These are phyloP conservation scores for Gossypium schwendimanii DNA, from an alignment of 441 rosid genomes.

Conservation along the genomic window DNA sequence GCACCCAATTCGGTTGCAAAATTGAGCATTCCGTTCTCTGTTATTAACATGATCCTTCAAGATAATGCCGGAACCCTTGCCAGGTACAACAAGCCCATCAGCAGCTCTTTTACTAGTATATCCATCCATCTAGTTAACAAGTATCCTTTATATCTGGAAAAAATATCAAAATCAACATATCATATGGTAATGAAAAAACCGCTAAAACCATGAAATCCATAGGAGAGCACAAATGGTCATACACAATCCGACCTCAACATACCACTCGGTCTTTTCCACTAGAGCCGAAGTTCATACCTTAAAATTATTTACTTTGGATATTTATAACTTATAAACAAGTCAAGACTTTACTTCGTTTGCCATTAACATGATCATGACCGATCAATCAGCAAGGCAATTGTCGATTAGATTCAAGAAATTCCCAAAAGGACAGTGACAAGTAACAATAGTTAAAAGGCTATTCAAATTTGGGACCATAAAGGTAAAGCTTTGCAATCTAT, in stretches of 20 bases:
- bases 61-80: slow-evolving; percentile 49
- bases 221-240: background rate
- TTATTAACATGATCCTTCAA: slow-evolving; percentile 49
- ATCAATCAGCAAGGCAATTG: background rate
- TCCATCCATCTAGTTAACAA: slow-evolving; percentile 49
- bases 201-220: background rate
- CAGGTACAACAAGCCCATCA: slow-evolving; percentile 36
- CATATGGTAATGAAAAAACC: background rate
- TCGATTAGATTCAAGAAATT: background rate
- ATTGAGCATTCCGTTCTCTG: slow-evolving; percentile 47
- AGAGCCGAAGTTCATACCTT: background rate
- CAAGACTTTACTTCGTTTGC: background rate
- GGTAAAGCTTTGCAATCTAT: background rate
- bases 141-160: slow-evolving; percentile 25
- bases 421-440: background rate
- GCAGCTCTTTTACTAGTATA: slow-evolving; percentile 57
- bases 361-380: background rate
- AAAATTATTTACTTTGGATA: background rate
- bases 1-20: slow-evolving; percentile 65
- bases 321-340: background rate
- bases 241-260: background rate
- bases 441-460: background rate
- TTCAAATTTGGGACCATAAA: slow-evolving; percentile 4
- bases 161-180: slow-evolving; percentile 2
- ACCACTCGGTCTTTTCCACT: background rate